Conservation (phyloP, 2,329 filamentous ascomycete genomes). For the Sporothrix brasiliensis region DNA sequence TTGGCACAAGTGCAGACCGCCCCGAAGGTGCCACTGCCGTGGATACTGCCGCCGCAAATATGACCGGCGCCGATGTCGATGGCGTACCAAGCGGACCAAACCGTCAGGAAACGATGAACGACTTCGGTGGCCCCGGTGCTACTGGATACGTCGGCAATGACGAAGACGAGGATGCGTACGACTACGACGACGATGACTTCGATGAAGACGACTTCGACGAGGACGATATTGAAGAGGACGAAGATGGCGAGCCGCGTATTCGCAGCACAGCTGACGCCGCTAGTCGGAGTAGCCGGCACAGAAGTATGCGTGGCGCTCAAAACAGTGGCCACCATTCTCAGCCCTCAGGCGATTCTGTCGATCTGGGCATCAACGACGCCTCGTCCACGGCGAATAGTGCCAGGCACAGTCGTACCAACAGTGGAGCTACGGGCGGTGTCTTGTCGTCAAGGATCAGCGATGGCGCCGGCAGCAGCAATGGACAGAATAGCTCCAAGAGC, state of each 20-base stretch:
- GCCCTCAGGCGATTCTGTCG: conserved; percentile 11
- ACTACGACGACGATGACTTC: conserved; percentile 35
- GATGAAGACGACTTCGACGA: conserved; percentile 28
- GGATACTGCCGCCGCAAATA: neutral
- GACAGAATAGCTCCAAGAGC: neutral
- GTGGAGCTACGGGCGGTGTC: neutral
- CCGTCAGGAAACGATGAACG: conserved; percentile 21
- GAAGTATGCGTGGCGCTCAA: neutral
- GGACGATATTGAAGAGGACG: conserved; percentile 3
- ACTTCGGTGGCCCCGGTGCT: neutral
- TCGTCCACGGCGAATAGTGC: conserved; percentile 5
- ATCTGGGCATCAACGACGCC: conserved; percentile 18
- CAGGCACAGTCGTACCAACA: neutral
- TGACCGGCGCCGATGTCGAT: neutral
- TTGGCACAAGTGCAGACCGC: conserved; percentile 65
- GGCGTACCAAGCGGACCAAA: neutral
- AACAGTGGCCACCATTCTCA: conserved; percentile 14
- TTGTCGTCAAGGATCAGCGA: neutral
- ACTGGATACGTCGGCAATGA: conserved; percentile 48
- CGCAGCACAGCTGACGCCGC: neutral
- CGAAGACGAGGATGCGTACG: conserved; percentile 36
- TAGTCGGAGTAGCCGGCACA: neutral
- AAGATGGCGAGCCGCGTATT: neutral
- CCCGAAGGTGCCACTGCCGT: neutral
- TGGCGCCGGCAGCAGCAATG: neutral